phyloP scores from a whole-genome alignment of 2,329 filamentous ascomycete genomes.

The Cytospora schulzeri region DNA sequence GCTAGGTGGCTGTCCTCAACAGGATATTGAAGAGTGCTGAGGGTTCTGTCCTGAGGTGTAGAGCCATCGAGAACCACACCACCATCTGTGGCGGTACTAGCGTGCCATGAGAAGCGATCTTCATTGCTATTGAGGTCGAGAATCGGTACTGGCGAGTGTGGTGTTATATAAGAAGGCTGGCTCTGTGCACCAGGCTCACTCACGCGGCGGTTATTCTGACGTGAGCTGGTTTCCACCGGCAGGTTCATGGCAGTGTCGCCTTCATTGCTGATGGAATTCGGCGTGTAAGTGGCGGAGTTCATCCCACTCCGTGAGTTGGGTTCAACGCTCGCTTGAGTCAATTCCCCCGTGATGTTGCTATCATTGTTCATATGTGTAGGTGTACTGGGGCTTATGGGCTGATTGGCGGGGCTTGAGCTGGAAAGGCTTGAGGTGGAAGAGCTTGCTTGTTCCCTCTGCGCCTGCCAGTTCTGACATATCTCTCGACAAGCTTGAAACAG shows the following conservation, averaged over 20 bases:
- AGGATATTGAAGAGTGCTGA: background rate
- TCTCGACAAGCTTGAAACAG: background rate
- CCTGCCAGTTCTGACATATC: background rate
- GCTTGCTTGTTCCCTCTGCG: background rate
- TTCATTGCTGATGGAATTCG: background rate
- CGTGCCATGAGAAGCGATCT: background rate
- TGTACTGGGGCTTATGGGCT: no score
- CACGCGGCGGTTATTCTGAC: background rate
- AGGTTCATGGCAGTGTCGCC: background rate
- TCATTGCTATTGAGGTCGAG: background rate
- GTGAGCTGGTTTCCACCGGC: background rate
- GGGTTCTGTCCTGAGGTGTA: background rate
- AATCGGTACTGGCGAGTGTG: background rate
- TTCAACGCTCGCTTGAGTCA: background rate
- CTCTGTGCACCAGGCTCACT: background rate
- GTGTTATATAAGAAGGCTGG: background rate
- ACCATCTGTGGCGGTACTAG: background rate
- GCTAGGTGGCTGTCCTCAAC: background rate
- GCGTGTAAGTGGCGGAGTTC: background rate
- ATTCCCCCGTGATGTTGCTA: background rate
- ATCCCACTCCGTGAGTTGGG: background rate
- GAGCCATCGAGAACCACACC: background rate
- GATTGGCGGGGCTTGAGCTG: background rate
- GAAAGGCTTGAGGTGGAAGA: background rate
- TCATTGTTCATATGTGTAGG: background rate